Base-by-base conservation (phyloP, 2,329 filamentous ascomycete genomes). In the Pseudogymnoascus sp. region DNA sequence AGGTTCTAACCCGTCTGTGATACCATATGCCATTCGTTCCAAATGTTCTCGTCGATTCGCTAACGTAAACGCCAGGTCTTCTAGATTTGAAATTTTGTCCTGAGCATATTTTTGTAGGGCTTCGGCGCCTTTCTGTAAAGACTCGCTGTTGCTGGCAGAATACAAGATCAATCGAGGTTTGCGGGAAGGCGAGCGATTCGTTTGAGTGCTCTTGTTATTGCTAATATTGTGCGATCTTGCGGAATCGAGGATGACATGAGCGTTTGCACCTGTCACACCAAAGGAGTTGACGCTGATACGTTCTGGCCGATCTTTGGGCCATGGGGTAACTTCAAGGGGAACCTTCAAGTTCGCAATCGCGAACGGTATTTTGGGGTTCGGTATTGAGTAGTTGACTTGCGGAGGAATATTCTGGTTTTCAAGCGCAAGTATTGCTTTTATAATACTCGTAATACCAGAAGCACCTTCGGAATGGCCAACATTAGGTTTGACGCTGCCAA, bases 211-310 rank as follows among this genome's bases (percentile, higher is more conserved):
- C 15, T 18, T 40, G 21, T 21, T 8, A 21, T 15, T 12, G 15
- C 15, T 40, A 21, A 40, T 21, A 21, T 18, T 18, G 39, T 40
- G 6, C 7, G 39, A 40, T 18, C 39, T 40, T 10, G 9, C 64
- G 13, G 21, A 25, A n/a, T 35, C 39, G 42, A 31, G 18, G n/a
- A 79, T 72, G 2, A 72, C 72, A 65, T 79, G 78, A 3, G 75
- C 76, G 64, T 80, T 80, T 15, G 77, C 76, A 15, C 78, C 78
- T 5, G 78, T 77, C 29, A 76, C 78, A 0, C 78, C 78, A 55
- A 80, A 67, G 13, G 33, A 62, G 35, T 68, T 69, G 21, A 69
- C 55, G 25, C 65, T 67, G 5, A 52, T 59, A 58, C 63, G 60
- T 10, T 64, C 61, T 8, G 45, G 15, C 37, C 59, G 35, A 4